A percentile compares a stretch with the other conserved stretches of the same genome.
These are phyloP conservation scores for Citrus reticulata DNA, from an alignment of 345 rosid species.

Conservation along the genomic window DNA sequence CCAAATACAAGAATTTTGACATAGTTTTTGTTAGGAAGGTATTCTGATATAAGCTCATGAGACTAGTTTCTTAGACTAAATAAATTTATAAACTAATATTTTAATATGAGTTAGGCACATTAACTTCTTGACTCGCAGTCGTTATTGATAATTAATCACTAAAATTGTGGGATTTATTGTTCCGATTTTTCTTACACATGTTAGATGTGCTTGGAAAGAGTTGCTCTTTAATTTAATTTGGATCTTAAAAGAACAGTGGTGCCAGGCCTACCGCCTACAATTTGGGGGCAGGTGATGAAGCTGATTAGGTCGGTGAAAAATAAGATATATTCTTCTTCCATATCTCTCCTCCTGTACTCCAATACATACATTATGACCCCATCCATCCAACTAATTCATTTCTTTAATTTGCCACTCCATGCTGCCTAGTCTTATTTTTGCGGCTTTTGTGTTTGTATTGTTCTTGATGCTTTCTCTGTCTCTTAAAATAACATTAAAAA, in stretches of 20 bases:
- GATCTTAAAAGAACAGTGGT: background rate
- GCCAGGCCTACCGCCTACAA: background rate
- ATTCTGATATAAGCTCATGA: too few relatives aligned
- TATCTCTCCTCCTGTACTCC: too few relatives aligned
- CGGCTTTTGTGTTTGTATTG: background rate
- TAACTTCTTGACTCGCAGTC: too few relatives aligned
- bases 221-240: background rate
- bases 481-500: too few relatives aligned
- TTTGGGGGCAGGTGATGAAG: background rate
- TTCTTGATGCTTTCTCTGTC: background rate
- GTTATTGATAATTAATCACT: too few relatives aligned
- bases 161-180: too few relatives aligned
- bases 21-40: too few relatives aligned
- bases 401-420: constrained; percentile 4
- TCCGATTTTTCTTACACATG: too few relatives aligned
- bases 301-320: background rate
- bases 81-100: too few relatives aligned
- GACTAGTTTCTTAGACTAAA: too few relatives aligned
- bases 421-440: background rate
- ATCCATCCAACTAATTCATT: background rate
- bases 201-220: background rate
- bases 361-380: background rate
- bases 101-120: too few relatives aligned
- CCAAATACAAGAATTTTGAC: background rate
- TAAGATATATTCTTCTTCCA: too few relatives aligned